Conservation (phyloP, 2,329 filamentous ascomycete genomes). For the Chaetomiaceae sp. region DNA sequence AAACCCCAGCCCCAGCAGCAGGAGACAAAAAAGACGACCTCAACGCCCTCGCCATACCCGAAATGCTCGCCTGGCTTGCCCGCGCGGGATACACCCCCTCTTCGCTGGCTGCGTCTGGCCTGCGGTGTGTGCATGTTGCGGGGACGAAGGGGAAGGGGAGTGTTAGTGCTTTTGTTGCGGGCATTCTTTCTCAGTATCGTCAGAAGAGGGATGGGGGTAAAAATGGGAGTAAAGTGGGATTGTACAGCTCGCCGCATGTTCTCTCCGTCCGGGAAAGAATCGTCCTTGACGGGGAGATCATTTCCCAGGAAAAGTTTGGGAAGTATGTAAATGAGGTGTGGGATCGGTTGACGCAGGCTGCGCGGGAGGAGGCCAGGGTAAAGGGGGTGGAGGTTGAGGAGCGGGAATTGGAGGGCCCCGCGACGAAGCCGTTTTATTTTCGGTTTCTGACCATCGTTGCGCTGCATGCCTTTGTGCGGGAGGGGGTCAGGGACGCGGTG, state of each 20-base stretch:
- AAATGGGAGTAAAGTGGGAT: constrained; percentile 49
- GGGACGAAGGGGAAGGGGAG: constrained; percentile 95
- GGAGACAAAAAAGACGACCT: constrained; percentile 35
- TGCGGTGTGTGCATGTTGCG: constrained; percentile 71
- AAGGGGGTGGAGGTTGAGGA: constrained; percentile 32
- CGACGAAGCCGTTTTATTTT: constrained; percentile 84
- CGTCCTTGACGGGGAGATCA: constrained; percentile 67
- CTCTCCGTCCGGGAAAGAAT: constrained; percentile 82
- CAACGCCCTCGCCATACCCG: constrained; percentile 72
- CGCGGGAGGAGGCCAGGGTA: constrained; percentile 25
- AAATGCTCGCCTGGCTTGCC: constrained; percentile 73
- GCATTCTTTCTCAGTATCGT: constrained; percentile 56
- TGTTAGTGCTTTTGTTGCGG: constrained; percentile 77
- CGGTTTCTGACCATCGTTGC: constrained; percentile 86
- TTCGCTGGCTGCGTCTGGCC: constrained; percentile 37
- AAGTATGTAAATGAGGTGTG: constrained; percentile 80
- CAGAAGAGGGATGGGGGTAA: constrained; percentile 28
- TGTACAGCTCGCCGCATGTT: constrained; percentile 84
- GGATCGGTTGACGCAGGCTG: constrained; percentile 53
- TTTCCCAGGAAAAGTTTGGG: constrained; percentile 66
- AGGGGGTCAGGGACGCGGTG: constrained; percentile 73
- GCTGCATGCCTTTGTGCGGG: constrained; percentile 72
- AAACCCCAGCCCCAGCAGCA: constrained; percentile 37
- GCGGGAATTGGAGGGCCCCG: constrained; percentile 49
- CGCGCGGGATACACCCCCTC: constrained; percentile 65